Evolutionary conservation across 495 filamentous ascomycete species (phyloP), one percentile per base, ranked within the genome.

Genomic region (Lepraria neglecta): DNA sequence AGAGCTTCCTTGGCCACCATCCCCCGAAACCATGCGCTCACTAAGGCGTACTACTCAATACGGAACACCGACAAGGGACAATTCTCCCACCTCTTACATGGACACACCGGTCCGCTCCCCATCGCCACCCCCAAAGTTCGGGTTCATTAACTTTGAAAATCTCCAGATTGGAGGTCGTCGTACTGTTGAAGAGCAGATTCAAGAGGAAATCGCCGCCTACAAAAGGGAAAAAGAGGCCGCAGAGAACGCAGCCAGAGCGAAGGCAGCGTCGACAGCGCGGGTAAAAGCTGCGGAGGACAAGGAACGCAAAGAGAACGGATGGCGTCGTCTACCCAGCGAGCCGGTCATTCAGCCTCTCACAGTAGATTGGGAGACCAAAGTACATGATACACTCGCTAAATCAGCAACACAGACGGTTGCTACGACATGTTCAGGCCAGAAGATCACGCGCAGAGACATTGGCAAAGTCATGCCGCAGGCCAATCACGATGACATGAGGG

Each of bases 371-470:
- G 68, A 78, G 31, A 56, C 65, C 2, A 71, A 68, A 35, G 61
- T 85, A 14, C 27, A 67, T 6, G 56, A 64, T 7, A 53, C 65
- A 9, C 42, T 65, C 28, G 63, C 65, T 6, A 60, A 66, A 14
- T 62, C 58, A 6, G 40, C 45, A 38, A 47, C 14, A 3, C 48
- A 68, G 6, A 56, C 68, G 21, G 62, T 83, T 35, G 79, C 77
- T 3, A 77, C 65, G 27, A 81, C 77, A 2, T 72, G 76, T 4
- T 76, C 80, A 21, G 86, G 85, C 6, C 79, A 81, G 5, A 71
- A 77, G 3, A 70, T 95, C 10, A 79, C 69, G 21, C 72, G 76
- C 5, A 77, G 77, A 55, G 88, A 92, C 65, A 85, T 95, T 42
- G 72, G 71, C 27, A 59, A 92, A 56, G 73, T 87, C 62, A 59